These are phyloP conservation scores for Penicillium riverlandense DNA, from an alignment of 495 filamentous ascomycete genomes.

Conservation along the genomic window DNA sequence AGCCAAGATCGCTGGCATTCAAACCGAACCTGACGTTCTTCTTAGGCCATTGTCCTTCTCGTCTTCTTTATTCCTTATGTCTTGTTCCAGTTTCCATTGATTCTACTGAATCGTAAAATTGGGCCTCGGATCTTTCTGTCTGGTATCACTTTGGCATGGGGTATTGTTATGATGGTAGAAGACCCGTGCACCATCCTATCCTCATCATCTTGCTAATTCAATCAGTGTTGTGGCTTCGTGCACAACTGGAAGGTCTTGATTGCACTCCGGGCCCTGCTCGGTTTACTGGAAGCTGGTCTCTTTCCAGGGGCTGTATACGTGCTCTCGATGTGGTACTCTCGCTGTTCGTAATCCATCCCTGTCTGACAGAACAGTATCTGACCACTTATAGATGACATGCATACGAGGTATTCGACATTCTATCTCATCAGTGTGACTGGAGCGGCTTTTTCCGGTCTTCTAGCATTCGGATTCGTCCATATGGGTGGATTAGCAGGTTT, in stretches of 20 bases:
- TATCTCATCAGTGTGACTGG: slow-evolving; percentile 44
- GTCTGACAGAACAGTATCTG: too few species aligned
- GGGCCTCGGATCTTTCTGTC: slow-evolving; percentile 4
- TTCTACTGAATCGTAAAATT: slow-evolving; percentile 1
- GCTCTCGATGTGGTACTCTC: slow-evolving; percentile 9
- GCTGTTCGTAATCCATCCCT: too few species aligned
- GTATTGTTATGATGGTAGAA: slow-evolving; percentile 6
- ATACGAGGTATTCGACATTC: slow-evolving; percentile 50
- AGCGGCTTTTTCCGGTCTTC: slow-evolving; percentile 47
- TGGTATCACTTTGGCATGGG: slow-evolving; percentile 2
- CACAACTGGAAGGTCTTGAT: slow-evolving; percentile 38
- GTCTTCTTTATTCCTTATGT: slow-evolving; percentile 7
- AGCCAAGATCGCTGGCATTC: too few species aligned
- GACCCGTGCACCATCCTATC: too few species aligned
- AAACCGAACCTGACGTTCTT: not conserved
- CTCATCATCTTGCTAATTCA: too few species aligned
- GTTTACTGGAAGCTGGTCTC: slow-evolving; percentile 52
- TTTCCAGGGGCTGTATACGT: slow-evolving; percentile 50
- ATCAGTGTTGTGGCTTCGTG: slow-evolving; percentile 32
- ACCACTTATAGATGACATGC: slow-evolving; percentile 34
- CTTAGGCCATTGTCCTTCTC: slow-evolving; percentile 1
- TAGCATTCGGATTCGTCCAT: slow-evolving; percentile 52
- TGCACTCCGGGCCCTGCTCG: slow-evolving; percentile 44
- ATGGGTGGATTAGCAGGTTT: slow-evolving; percentile 35
- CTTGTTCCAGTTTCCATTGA: slow-evolving; percentile 1